Base-by-base conservation (phyloP, 1,284 basidiomycete genomes). In the Pterulicium gracile region DNA sequence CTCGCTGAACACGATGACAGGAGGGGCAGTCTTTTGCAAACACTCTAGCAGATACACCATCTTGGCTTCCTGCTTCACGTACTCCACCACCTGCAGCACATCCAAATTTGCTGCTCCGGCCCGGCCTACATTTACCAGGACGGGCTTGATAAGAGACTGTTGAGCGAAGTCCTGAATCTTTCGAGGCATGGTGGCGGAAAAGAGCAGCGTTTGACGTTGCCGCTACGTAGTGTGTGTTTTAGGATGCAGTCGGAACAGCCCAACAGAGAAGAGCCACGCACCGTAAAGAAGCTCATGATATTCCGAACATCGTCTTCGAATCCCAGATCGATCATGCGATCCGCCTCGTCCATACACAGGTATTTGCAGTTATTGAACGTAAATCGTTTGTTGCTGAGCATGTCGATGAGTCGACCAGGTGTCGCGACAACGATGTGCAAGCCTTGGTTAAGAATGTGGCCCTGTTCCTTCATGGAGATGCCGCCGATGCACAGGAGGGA, bases 101-200 rank as follows among this genome's bases (percentile, higher is more conserved):
- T 98, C 94, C 62, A 98, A 67, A 62, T 94, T 96, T 27, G 96
- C 96, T 7, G 96, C 96, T 59, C 96, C 96, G 1, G 96, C 95
- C 58, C 96, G 85, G 24, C 96, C 96, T 36, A 98, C 95, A 59
- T 99, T 98, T 55, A 99, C 92, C 17, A 98, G 72, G 12, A 99
- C 75, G 0, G 96, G 96, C 54, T 82, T 78, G 51, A 97, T 88
- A 14, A 99, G 73, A 0, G 93, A 95, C 58, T 94, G 88, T 54
- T 93, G 89, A 1, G 96, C 96, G 62, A 99, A 98, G 57, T 98
- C 95, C 61, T 97, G 94, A 50, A 99, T 98, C 60, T 97, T 98
- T 46, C 89, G 76, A 1, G 96, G 96, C 96, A 98, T 99, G 0
- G 96, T 99, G 0, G 96, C 96, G 1, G 94, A 98, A 62, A 98